Conservation (phyloP, 1,139 yeast species). For the Candida sanyaensis region DNA sequence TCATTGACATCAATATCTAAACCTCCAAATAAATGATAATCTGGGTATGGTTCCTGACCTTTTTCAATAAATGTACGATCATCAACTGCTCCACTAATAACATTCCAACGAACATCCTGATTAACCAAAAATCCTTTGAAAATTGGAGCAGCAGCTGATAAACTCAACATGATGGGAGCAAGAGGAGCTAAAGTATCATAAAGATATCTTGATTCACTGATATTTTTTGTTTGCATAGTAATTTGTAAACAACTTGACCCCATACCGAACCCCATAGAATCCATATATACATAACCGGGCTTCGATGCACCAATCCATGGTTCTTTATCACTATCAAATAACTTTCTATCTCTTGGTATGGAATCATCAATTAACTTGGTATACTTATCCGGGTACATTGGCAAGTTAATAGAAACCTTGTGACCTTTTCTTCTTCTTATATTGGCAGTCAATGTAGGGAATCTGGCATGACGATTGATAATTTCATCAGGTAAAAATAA, state of each 20-base stretch:
- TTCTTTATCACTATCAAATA: conserved; percentile 70
- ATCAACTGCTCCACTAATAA: conserved; percentile 89
- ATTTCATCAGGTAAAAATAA: conserved; percentile 91
- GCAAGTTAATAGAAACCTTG: conserved; percentile 89
- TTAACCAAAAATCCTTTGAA: conserved; percentile 90
- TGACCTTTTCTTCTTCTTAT: conserved; percentile 87
- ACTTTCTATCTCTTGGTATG: conserved; percentile 57
- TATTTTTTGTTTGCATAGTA: conserved; percentile 85
- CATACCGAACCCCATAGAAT: conserved; percentile 99
- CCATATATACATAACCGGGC: conserved; percentile 90
- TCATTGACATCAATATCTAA: conserved; percentile 31
- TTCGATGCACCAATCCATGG: conserved; percentile 72
- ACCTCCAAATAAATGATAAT: conserved; percentile 43
- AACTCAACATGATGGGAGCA: conserved; percentile 79
- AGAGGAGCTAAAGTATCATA: conserved; percentile 88
- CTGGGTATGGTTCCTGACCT: conserved; percentile 55
- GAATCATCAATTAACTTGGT: conserved; percentile 75
- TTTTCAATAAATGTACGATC: conserved; percentile 89
- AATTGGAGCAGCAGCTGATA: conserved; percentile 90
- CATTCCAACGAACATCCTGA: conserved; percentile 98
- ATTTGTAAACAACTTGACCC: conserved; percentile 94
- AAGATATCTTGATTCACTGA: conserved; percentile 72
- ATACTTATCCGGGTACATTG: conserved; percentile 71
- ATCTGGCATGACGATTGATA: conserved; percentile 90
- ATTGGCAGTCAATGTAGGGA: conserved; percentile 94